A percentile compares a stretch with the other conserved stretches of the same genome.
Conservation (phyloP, 805 yeast species). For the Tetrapisispora nanseiensis region DNA sequence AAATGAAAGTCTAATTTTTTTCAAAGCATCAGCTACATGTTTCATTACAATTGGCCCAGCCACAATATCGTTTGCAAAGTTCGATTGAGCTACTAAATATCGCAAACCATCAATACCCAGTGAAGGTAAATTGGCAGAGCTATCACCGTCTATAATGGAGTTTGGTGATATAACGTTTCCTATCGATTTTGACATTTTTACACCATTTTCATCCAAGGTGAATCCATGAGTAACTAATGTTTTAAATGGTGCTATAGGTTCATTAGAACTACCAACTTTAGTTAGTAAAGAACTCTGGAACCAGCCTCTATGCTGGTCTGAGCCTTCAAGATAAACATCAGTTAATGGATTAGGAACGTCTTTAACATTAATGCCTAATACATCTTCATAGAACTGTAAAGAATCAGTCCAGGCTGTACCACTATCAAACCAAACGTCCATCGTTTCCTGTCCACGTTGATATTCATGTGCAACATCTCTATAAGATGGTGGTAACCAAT, state of each 20-base stretch:
- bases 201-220: slow-evolving; percentile 72
- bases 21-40: slow-evolving; percentile 70
- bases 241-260: slow-evolving; percentile 52
- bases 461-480: slow-evolving; percentile 36
- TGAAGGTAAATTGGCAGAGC: slow-evolving; percentile 41
- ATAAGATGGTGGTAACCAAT: slow-evolving; percentile 62
- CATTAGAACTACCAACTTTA: slow-evolving; percentile 41
- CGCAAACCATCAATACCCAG: slow-evolving; percentile 88
- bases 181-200: slow-evolving; percentile 87
- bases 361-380: slow-evolving; percentile 21
- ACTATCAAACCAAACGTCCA: slow-evolving; percentile 99
- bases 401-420: slow-evolving; percentile 74
- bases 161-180: slow-evolving; percentile 73
- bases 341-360: slow-evolving; percentile 43
- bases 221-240: slow-evolving; percentile 88
- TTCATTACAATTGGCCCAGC: slow-evolving; percentile 62
- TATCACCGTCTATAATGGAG: slow-evolving; percentile 54
- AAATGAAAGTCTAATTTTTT: slow-evolving; percentile 75
- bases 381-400: slow-evolving; percentile 29
- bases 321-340: slow-evolving; percentile 87
- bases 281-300: slow-evolving; percentile 88
- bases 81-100: slow-evolving; percentile 82
- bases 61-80: slow-evolving; percentile 71
- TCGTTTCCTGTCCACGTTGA: slow-evolving; percentile 72
- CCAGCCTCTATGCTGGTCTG: slow-evolving; percentile 99